Conservation (phyloP, 805 yeast genomes). For the Candida broadrunensis region DNA sequence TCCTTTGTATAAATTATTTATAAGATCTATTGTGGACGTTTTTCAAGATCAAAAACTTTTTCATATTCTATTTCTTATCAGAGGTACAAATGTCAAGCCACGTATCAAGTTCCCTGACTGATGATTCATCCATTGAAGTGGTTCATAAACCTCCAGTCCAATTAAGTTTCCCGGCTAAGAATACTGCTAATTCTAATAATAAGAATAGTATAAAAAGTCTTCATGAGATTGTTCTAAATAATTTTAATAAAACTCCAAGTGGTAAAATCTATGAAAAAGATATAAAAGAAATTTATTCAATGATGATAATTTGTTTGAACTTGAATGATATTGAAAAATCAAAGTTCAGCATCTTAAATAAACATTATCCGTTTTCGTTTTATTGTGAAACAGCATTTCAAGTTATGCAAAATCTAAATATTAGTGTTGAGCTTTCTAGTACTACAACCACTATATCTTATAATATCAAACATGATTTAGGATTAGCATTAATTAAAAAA, state of each 20-base stretch:
- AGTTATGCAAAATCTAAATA: slow-evolving; percentile 46
- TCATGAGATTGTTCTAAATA: slow-evolving; percentile 38
- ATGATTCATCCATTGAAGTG: not conserved
- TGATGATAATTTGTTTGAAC: slow-evolving; percentile 40
- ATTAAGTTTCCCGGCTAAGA: not conserved
- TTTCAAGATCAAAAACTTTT: too few species aligned
- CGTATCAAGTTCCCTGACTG: not conserved
- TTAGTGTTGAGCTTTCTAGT: slow-evolving; percentile 46
- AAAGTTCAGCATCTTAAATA: slow-evolving; percentile 24
- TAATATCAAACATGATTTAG: slow-evolving; percentile 49
- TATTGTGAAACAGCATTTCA: slow-evolving; percentile 47
- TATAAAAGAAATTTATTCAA: slow-evolving; percentile 56
- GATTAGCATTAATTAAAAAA: slow-evolving; percentile 41
- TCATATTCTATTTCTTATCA: too few species aligned
- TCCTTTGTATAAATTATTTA: too few species aligned
- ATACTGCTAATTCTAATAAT: not conserved
- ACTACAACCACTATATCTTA: slow-evolving; percentile 57
- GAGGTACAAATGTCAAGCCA: too few species aligned
- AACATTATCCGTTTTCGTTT: slow-evolving; percentile 52
- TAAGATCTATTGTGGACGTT: too few species aligned
- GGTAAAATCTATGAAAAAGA: slow-evolving; percentile 57
- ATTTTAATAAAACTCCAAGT: slow-evolving; percentile 47
- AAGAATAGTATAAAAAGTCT: not conserved
- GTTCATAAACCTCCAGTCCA: not conserved
- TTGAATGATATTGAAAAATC: slow-evolving; percentile 14